Conservation (phyloP, 1,284 basidiomycete species). For the Trametes polyzona region DNA sequence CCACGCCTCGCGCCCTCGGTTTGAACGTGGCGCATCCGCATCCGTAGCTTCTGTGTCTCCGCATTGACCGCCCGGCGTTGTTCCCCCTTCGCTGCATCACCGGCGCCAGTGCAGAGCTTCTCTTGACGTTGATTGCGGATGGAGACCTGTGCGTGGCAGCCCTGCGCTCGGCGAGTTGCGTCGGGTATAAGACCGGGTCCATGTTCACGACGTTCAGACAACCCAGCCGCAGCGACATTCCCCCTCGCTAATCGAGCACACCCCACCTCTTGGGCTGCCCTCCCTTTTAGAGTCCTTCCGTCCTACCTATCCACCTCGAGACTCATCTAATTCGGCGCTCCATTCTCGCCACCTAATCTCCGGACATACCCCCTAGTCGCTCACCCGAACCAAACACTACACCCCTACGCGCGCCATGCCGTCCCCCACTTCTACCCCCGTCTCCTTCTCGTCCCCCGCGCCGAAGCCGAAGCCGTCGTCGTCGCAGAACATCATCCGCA, state of each 20-base stretch:
- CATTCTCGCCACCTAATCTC: slow-evolving; percentile 3
- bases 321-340: not conserved
- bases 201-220: slow-evolving; percentile 4
- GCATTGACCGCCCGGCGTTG: slow-evolving; percentile 3
- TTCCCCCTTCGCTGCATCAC: slow-evolving; percentile 8
- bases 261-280: not conserved
- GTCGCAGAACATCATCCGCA: slow-evolving; percentile 30
- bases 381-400: not conserved
- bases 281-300: slow-evolving; percentile 2
- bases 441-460: slow-evolving; percentile 22
- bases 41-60: slow-evolving; percentile 11
- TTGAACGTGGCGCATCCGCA: not conserved
- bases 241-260: slow-evolving; percentile 13
- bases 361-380: not conserved
- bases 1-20: not conserved
- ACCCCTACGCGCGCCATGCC: slow-evolving; percentile 20
- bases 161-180: slow-evolving; percentile 10
- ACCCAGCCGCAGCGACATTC: slow-evolving; percentile 17
- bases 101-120: slow-evolving; percentile 15
- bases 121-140: slow-evolving; percentile 27
- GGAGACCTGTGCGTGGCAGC: slow-evolving; percentile 21
- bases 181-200: slow-evolving; percentile 9
- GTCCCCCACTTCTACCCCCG: slow-evolving; percentile 16
- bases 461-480: slow-evolving; percentile 25
- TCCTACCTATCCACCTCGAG: not conserved